Conservation (phyloP, 371 early-diverging fungal genomes). For the Mortierella sp. region DNA sequence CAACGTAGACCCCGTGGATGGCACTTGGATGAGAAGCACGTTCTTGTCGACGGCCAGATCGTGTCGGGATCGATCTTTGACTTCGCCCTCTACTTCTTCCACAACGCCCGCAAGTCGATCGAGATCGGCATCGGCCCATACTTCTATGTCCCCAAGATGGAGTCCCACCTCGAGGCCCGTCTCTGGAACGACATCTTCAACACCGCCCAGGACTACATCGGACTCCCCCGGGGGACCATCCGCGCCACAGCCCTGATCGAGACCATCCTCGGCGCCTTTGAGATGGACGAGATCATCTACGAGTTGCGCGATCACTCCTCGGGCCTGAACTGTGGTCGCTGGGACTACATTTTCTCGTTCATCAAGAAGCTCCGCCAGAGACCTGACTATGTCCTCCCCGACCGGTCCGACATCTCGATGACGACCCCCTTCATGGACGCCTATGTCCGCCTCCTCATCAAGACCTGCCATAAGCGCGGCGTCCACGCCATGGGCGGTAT, state of each 20-base stretch:
- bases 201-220: conserved; percentile 88
- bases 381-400: conserved; percentile 87
- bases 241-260: conserved; percentile 96
- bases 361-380: conserved; percentile 94
- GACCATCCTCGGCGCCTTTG: conserved; percentile 95
- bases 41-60: conserved; percentile 91
- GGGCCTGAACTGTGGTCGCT: conserved; percentile 97
- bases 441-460: conserved; percentile 92
- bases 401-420: conserved; percentile 91
- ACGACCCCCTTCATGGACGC: conserved; percentile 96
- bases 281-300: conserved; percentile 98
- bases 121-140: conserved; percentile 91
- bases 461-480: conserved; percentile 96
- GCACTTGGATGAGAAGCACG: conserved; percentile 96
- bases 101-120: conserved; percentile 86
- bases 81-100: conserved; percentile 96
- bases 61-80: conserved; percentile 94
- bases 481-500: conserved; percentile 99
- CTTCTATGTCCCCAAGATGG: conserved; percentile 98
- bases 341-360: conserved; percentile 97
- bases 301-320: conserved; percentile 96
- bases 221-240: conserved; percentile 92
- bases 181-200: conserved; percentile 97
- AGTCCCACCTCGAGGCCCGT: conserved; percentile 93
- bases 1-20: conserved; percentile 89